These are phyloP conservation scores for Mollisiaceae sp. DNA, from an alignment of 2,329 filamentous ascomycete genomes.

Conservation along the genomic window DNA sequence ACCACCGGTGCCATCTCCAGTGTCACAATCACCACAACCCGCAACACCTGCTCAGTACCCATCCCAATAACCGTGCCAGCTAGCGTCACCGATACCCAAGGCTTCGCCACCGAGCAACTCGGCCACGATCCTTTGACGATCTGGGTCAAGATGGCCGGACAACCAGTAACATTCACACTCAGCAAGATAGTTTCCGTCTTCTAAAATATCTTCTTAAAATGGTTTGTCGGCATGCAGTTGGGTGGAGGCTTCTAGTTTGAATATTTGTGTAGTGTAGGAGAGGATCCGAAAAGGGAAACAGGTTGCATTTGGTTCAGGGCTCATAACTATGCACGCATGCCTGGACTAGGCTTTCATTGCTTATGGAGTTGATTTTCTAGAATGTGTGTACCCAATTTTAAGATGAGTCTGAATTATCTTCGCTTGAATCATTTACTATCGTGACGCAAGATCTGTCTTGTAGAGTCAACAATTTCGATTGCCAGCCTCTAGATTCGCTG, in stretches of 20 bases:
- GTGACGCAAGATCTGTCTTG: background rate
- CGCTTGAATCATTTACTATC: background rate
- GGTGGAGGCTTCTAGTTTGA: background rate
- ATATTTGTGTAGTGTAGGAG: background rate
- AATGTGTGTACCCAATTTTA: background rate
- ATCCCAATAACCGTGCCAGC: slow-evolving; percentile 45
- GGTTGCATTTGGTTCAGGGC: background rate
- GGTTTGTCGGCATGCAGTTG: background rate
- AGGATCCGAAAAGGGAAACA: no score
- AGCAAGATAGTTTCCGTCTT: slow-evolving; percentile 23
- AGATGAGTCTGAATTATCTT: background rate
- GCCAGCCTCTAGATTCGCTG: background rate
- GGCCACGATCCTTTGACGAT: slow-evolving; percentile 58
- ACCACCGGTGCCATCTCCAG: slow-evolving; percentile 31
- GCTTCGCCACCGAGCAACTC: slow-evolving; percentile 48
- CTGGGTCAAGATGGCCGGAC: slow-evolving; percentile 53
- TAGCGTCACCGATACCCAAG: slow-evolving; percentile 29
- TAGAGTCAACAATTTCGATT: background rate
- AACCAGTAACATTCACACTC: slow-evolving; percentile 49
- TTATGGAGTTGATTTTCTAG: background rate
- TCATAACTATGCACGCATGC: background rate
- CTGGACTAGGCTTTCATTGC: background rate
- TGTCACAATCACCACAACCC: slow-evolving; percentile 48
- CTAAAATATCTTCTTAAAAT: background rate
- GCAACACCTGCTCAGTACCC: slow-evolving; percentile 31